Percentiles rank a stretch among this genome's conserved stretches.
Conservation (phyloP, 371 early-diverging fungal genomes). For the Apophysomyces ossiformis region DNA sequence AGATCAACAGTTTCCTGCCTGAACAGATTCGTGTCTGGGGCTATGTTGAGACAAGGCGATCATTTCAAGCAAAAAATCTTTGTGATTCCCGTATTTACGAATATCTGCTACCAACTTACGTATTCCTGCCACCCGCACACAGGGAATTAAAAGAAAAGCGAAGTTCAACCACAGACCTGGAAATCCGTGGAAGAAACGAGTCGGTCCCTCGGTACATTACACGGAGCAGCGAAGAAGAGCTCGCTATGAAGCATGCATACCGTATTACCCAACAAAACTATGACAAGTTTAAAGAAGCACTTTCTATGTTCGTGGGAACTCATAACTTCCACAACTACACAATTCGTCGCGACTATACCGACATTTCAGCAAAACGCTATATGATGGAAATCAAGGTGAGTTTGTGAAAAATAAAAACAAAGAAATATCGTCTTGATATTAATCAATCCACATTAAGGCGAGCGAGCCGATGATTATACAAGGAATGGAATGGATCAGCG, state of each 20-base stretch:
- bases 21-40: constrained; percentile 89
- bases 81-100: constrained; percentile 97
- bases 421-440: neutral
- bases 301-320: constrained; percentile 86
- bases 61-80: constrained; percentile 91
- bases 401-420: neutral
- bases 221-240: constrained; percentile 52
- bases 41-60: constrained; percentile 69
- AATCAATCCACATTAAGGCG: constrained; percentile 37
- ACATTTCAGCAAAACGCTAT: constrained; percentile 76
- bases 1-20: constrained; percentile 77
- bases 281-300: constrained; percentile 67
- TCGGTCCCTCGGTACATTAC: constrained; percentile 35
- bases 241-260: constrained; percentile 56
- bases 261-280: constrained; percentile 59
- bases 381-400: constrained; percentile 77
- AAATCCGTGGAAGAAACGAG: constrained; percentile 38
- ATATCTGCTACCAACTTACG: constrained; percentile 96
- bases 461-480: constrained; percentile 78
- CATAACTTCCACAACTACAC: constrained; percentile 99
- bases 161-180: constrained; percentile 28
- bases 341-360: constrained; percentile 74
- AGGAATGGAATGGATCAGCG: constrained; percentile 90
- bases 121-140: constrained; percentile 58
- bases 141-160: constrained; percentile 20